These are phyloP conservation scores for Mesembryanthemum crystallinum DNA, from an alignment of 148 eudicot species.

Conservation along the genomic window DNA sequence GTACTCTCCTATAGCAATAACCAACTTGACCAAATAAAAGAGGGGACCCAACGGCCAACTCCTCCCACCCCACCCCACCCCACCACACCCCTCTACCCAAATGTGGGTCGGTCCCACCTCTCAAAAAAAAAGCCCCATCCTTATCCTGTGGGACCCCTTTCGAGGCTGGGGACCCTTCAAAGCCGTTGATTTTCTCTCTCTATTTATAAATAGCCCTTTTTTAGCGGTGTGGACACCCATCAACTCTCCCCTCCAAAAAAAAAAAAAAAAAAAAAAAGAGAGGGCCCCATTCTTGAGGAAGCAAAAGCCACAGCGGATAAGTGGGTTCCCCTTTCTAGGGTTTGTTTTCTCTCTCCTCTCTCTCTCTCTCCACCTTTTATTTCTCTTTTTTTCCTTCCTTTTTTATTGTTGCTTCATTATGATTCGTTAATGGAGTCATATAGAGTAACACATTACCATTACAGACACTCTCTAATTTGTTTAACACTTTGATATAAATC, in stretches of 20 bases:
- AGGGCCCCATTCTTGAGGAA: conserved; percentile 38
- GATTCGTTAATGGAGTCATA: neutral
- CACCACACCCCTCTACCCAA: neutral
- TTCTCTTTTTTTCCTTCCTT: neutral
- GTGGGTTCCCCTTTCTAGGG: conserved; percentile 47
- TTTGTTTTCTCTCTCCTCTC: conserved; percentile 34
- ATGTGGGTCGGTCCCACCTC: conserved; percentile 12
- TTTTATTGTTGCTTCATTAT: conserved; percentile 9
- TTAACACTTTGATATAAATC: conserved; percentile 10
- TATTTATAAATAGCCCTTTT: conserved; percentile 9
- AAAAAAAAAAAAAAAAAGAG: neutral
- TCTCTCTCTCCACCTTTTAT: neutral
- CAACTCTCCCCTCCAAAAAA: neutral
- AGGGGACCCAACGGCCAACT: conserved; percentile 12
- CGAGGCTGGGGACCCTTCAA: neutral
- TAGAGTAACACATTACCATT: neutral
- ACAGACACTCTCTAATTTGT: conserved; percentile 13
- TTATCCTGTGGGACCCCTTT: conserved; percentile 33
- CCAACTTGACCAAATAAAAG: conserved; percentile 19
- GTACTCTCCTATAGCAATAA: too few relatives aligned
- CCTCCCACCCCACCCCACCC: neutral
- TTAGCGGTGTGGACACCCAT: conserved; percentile 21
- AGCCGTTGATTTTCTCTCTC: conserved; percentile 25
- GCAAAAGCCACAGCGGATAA: conserved; percentile 34
- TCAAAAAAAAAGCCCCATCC: conserved; percentile 15